Evolutionary conservation across 1,284 basidiomycete species (phyloP).

Genomic region (Irpex lacteus): DNA sequence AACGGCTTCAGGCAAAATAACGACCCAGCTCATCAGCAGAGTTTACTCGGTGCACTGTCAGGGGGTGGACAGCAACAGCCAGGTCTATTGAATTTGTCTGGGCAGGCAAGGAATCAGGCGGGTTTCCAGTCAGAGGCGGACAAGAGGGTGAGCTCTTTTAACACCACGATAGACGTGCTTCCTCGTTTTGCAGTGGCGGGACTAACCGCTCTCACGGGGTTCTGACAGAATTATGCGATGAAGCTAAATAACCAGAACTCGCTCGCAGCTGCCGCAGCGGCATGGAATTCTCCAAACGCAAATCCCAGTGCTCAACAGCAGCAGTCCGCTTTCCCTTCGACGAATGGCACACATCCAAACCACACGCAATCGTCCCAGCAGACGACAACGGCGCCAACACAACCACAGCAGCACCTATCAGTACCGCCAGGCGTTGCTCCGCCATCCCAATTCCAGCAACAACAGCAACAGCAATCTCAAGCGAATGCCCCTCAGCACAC

Average conservation of each 20-base stretch:
- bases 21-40: constrained; percentile 53
- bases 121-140: constrained; percentile 64
- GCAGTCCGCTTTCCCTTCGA: constrained; percentile 20
- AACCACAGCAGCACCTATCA: constrained; percentile 36
- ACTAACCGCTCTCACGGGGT: constrained; percentile 4
- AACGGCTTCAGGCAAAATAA: constrained; percentile 61
- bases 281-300: constrained; percentile 56
- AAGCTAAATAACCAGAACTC: constrained; percentile 63
- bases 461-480: constrained; percentile 33
- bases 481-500: constrained; percentile 25
- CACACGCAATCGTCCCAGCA: constrained; percentile 31
- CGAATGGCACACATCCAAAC: constrained; percentile 33
- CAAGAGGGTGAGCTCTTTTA: constrained; percentile 57
- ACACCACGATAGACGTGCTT: no score
- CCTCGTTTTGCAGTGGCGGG: constrained; percentile 6
- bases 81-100: constrained; percentile 61
- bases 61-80: constrained; percentile 46
- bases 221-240: constrained; percentile 47
- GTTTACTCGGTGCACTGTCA: constrained; percentile 48
- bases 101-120: constrained; percentile 55
- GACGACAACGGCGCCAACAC: constrained; percentile 25
- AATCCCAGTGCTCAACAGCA: constrained; percentile 33
- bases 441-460: constrained; percentile 33
- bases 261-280: constrained; percentile 40
- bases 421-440: constrained; percentile 56